These are phyloP conservation scores for Boletus insuetus DNA, from an alignment of 768 basidiomycete genomes.

Conservation along the genomic window DNA sequence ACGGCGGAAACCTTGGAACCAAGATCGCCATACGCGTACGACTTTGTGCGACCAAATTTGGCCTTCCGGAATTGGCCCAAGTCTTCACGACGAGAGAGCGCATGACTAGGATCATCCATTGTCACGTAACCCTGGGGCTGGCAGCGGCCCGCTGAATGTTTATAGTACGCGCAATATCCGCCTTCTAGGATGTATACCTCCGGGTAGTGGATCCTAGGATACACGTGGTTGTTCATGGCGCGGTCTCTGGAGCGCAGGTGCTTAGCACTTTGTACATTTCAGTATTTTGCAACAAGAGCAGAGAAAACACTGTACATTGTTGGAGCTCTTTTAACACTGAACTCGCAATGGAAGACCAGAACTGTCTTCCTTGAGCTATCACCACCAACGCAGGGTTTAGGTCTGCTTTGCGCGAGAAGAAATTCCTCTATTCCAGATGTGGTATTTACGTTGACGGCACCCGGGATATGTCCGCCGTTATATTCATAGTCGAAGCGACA, in stretches of 20 bases:
- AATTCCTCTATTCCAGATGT: conserved; percentile 76
- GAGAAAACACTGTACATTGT: conserved; percentile 68
- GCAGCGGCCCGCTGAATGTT: conserved; percentile 65
- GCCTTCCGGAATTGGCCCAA: conserved; percentile 88
- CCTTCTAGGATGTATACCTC: conserved; percentile 97
- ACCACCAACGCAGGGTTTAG: conserved; percentile 70
- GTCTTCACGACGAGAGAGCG: conserved; percentile 77
- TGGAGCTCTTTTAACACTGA: conserved; percentile 91
- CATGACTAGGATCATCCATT: conserved; percentile 93
- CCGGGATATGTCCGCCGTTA: conserved; percentile 86
- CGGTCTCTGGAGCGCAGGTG: conserved; percentile 90
- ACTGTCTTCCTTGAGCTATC: conserved; percentile 74
- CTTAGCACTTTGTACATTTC: conserved; percentile 65
- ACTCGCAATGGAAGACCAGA: conserved; percentile 97
- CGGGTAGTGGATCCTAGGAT: conserved; percentile 92
- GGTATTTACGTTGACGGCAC: conserved; percentile 90
- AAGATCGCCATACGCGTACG: conserved; percentile 88
- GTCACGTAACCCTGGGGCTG: conserved; percentile 79
- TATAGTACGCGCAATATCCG: conserved; percentile 89
- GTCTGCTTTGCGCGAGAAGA: conserved; percentile 62
- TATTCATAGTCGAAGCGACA: conserved; percentile 99
- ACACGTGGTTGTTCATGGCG: conserved; percentile 79
- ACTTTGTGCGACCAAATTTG: conserved; percentile 87
- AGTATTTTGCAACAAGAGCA: not conserved
- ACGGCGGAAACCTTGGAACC: conserved; percentile 39